Evolutionary conservation across 1,284 basidiomycete genomes (phyloP), one percentile per base, ranked within the genome.

Genomic region (Pseudozyma sp.): DNA sequence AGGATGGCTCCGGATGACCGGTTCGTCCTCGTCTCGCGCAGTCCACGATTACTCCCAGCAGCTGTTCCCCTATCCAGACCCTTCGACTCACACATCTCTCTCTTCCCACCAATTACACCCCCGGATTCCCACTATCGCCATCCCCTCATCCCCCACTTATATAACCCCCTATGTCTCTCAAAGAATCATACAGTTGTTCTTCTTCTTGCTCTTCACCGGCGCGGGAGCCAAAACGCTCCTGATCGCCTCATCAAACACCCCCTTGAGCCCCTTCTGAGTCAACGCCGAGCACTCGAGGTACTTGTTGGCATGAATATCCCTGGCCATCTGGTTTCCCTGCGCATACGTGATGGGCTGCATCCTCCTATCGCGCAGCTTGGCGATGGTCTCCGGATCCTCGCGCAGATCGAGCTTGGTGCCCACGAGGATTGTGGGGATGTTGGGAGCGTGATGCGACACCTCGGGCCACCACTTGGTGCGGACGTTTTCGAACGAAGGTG

Each of bases 371-470:
- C 93, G 88, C 78, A 99, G 87, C 86, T 94, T 96, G 84, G 94
- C 92, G 74, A 97, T 91, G 40, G 93, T 95, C 56, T 89, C 88
- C 14, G 89, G 92, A 86, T 99, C 97, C 85, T 99, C 96, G 79
- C 97, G 92, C 82, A 99, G 87, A 88, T 99, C 97, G 72, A 98
- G 89, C 87, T 99, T 99, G 60, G 97, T 99, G 30, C 97, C 97
- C 55, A 99, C 95, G 61, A 99, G 88, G 77, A 99, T 92, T 77
- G 97, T 91, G 55, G 86, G 85, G 92, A 94, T 78, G 93, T 97
- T 85, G 57, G 97, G 97, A 33, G 96, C 95, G 86, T 99, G 96
- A 86, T 99, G 97, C 47, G 69, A 61, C 59, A 81, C 78, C 55
- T 78, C 81, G 39, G 86, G 86, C 84, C 85, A 87, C 87, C 86